phyloP scores from a whole-genome alignment of 345 rosid species.

The Gossypium thurberi region DNA sequence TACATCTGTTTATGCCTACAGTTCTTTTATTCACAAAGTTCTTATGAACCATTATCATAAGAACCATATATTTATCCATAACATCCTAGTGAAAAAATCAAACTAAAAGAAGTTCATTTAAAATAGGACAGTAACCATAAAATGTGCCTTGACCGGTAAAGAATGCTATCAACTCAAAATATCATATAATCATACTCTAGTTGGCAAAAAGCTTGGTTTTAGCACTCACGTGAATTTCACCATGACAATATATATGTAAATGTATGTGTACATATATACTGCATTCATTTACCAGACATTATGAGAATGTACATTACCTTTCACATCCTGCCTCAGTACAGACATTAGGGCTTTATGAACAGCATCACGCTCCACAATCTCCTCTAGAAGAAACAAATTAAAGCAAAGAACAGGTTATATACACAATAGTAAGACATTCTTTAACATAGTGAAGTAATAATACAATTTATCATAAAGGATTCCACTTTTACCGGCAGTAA shows the following conservation, averaged over 20 bases:
- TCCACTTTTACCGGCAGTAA: constrained; percentile 49
- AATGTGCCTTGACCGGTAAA: neutral
- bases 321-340: constrained; percentile 86
- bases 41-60: neutral
- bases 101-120: neutral
- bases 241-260: neutral
- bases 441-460: neutral
- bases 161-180: neutral
- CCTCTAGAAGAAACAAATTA: constrained; percentile 45
- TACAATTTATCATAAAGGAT: constrained; percentile 9
- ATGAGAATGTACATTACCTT: constrained; percentile 50
- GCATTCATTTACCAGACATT: neutral
- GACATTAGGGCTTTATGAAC: constrained; percentile 97
- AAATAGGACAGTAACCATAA: neutral
- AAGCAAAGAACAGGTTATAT: constrained; percentile 3
- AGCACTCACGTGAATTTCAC: neutral
- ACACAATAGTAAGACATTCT: constrained; percentile 9
- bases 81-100: neutral
- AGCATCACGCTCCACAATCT: constrained; percentile 91
- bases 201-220: neutral
- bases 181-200: neutral
- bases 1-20: neutral
- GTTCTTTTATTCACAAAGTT: neutral
- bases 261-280: too few relatives aligned
- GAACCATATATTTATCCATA: neutral